phyloP scores from a whole-genome alignment of 805 yeast genomes.

The Yamadazyma paraphyllophila region DNA sequence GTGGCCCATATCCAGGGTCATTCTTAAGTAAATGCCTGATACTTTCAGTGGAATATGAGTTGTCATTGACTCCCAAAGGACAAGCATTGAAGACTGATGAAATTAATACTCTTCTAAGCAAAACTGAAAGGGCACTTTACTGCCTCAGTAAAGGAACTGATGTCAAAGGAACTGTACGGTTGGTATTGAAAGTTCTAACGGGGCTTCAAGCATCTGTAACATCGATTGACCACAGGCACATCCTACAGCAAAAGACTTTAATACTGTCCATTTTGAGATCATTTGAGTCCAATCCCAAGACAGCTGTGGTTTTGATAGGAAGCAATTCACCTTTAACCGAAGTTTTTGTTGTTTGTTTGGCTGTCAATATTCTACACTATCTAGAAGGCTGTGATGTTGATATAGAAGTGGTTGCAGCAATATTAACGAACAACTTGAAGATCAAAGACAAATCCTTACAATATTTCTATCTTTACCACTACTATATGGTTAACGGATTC shows the following conservation, averaged over 20 bases:
- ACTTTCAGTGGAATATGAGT: slow-evolving; percentile 1
- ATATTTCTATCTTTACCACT: slow-evolving; percentile 3
- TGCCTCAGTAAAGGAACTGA: not conserved
- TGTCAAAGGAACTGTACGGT: not conserved
- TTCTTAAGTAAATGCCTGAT: not conserved
- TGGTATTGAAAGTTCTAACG: not conserved
- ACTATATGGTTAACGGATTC: slow-evolving; percentile 4
- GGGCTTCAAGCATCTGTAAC: not conserved
- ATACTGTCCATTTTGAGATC: slow-evolving; percentile 4
- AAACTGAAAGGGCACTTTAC: not conserved
- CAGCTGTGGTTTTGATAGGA: not conserved
- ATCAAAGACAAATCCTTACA: slow-evolving; percentile 3
- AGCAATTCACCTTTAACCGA: not conserved
- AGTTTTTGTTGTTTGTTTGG: not conserved
- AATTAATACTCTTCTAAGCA: not conserved
- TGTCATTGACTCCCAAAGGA: not conserved
- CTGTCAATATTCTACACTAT: not conserved
- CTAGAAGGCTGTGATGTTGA: not conserved
- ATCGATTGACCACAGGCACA: not conserved
- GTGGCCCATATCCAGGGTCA: not conserved
- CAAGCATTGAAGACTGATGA: not conserved
- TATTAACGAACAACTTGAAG: not conserved
- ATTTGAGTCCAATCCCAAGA: not conserved
- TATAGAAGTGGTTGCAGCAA: not conserved
- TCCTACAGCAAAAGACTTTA: not conserved